Evolutionary conservation across 2,329 filamentous ascomycete species (phyloP).

Genomic region (Xylaria sp.): DNA sequence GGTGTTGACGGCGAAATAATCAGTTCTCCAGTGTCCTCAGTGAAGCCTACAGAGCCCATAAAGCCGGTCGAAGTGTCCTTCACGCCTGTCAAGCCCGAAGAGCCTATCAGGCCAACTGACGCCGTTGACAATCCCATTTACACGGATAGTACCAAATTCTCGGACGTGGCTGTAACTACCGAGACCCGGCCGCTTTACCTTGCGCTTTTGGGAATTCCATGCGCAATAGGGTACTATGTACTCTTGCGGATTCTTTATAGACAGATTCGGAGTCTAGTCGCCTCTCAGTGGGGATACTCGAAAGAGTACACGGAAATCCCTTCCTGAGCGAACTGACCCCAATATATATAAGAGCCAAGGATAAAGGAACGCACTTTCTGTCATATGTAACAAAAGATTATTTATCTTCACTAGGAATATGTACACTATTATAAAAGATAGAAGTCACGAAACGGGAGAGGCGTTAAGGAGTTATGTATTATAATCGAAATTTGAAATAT

Average conservation of each 20-base stretch:
- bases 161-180: background rate
- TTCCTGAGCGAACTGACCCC: background rate
- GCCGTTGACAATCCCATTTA: background rate
- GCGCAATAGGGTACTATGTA: slow-evolving; percentile 21
- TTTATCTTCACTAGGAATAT: no score
- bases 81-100: background rate
- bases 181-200: slow-evolving; percentile 18
- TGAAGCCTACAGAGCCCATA: background rate
- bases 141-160: background rate
- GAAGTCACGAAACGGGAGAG: no score
- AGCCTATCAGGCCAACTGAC: background rate
- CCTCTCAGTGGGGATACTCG: slow-evolving; percentile 17
- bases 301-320: slow-evolving; percentile 4
- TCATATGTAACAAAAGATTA: no score
- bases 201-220: slow-evolving; percentile 7
- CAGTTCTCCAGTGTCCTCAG: background rate
- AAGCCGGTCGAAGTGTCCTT: no score
- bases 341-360: background rate
- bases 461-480: no score
- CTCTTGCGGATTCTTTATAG: slow-evolving; percentile 18
- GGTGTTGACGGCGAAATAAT: background rate
- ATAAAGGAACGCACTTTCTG: background rate
- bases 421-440: no score
- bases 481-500: no score
- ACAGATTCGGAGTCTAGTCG: slow-evolving; percentile 1